A percentile compares a stretch with the other conserved stretches of the same genome.
Evolutionary conservation across 306 rosid genomes (phyloP).

Genomic region (Rosa rugosa): DNA sequence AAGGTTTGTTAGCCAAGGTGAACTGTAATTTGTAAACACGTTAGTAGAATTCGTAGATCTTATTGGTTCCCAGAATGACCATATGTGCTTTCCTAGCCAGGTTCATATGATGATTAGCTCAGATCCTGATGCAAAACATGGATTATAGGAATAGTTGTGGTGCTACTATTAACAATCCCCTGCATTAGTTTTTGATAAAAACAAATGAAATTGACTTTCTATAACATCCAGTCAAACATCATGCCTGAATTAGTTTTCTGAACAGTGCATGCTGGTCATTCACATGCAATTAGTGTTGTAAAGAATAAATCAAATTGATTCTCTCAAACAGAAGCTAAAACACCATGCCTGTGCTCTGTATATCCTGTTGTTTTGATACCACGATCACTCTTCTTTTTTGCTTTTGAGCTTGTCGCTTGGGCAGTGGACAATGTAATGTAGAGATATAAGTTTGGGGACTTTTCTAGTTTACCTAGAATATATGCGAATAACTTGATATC

Average conservation of each 20-base stretch:
- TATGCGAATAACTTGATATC: background rate
- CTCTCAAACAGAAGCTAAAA: background rate
- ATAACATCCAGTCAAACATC: background rate
- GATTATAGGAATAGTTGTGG: background rate
- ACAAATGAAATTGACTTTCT: background rate
- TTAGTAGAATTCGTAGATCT: background rate
- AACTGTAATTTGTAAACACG: background rate
- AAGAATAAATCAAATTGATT: no score
- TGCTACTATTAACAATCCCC: background rate
- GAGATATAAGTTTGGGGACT: background rate
- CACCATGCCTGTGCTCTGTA: background rate
- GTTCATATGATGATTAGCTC: slow-evolving; percentile 14
- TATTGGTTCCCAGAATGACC: background rate
- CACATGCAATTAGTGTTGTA: background rate
- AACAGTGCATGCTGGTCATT: background rate
- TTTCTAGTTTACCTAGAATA: background rate
- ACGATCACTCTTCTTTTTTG: background rate
- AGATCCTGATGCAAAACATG: background rate
- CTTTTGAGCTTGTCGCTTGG: background rate
- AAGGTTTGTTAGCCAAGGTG: background rate
- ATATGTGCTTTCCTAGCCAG: background rate
- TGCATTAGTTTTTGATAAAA: background rate
- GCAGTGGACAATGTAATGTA: background rate
- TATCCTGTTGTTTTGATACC: background rate
- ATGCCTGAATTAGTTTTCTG: background rate